Base-by-base conservation (phyloP, 202 grass and related monocot genomes). In the Bolboschoenoplectus hybrid region DNA sequence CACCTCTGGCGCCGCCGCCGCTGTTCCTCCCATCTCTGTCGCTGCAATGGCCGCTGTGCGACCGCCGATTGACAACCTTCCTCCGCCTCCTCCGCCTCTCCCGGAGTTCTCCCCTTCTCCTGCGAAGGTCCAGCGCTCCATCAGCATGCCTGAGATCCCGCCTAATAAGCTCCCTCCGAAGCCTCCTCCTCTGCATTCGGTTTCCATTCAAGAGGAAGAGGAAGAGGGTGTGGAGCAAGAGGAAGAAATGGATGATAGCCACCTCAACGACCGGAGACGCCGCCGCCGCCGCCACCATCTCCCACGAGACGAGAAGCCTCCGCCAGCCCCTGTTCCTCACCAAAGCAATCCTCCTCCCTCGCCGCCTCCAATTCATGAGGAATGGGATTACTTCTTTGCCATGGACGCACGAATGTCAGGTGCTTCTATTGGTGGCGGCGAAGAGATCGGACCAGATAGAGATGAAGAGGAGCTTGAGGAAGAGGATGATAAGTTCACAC, bases 381-480 rank as follows among this genome's bases (percentile, higher is more conserved):
- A 86, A 2, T 99, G 93, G 97, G 97, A 99, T 63, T 99, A 94
- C 65, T 97, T 96, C 88, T 97, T 94, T 70, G 84, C 88, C 55
- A 93, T 91, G 89, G 92, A 92, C 7, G 88, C 95, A 11, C 87
- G 85, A 9, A 93, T 94, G 91, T 67, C 93, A 16, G 87, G 86
- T 39, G 38, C 87, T 16, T 85, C 87, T 26, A 65, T 89, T 41
- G 63, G 16, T 60, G 82, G 34, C 0, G 63, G 65, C 2, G 82
- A 84, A 53, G 82, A 83, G n/a, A 62, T 89, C n/a, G 86, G 86
- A 36, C 55, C 90, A 0, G 91, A 95, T 7, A 87, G 88, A 43
- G 92, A 94, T 5, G 97, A 91, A 63, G 90, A 90, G 73, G 49
- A 88, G 44, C 83, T 82, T 0, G 93, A 92, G 74, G 64, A 55